Base-by-base conservation (phyloP, 2,329 filamentous ascomycete species). In the Aspergillus flavus region DNA sequence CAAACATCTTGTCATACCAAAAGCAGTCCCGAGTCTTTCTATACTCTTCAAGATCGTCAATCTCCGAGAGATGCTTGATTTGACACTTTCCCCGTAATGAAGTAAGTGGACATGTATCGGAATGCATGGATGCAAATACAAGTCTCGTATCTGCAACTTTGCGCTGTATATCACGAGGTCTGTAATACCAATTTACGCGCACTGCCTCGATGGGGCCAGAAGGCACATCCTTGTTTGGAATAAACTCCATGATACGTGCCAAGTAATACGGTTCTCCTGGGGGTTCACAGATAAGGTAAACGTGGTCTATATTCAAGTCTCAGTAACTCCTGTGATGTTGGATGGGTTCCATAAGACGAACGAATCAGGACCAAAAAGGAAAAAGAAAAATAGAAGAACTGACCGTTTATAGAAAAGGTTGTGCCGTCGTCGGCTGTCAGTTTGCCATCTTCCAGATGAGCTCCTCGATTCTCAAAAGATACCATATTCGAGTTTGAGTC, bases 181-280 rank as follows among this genome's bases (percentile, higher is more conserved):
- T 89, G 78, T 98, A 98, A 80, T 94, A 97, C 95, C 95, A 99
- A 81, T 99, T 99, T 74, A 98, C 91, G 70, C 94, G 90, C 72
- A 99, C 80, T 48, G 92, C 89, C 75, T 97, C 94, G 67, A 99
- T 89, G 1, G 91, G 89, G 63, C 88, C 87, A 60, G 84, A 85
- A 41, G 83, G 80, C 76, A 94, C 87, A 74, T 94, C 93, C 72
- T 94, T 88, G 73, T 85, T 82, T 74, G 96, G 93, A 71, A 97
- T 83, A 76, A 98, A 98, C 78, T 99, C 94, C 95, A 99, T 99
- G 77, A 99, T 95, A 71, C 95, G 92, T 67, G 92, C 95, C 68
- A 99, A 84, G 78, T 99, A 99, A 81, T 99, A 99, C 61, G 95
- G 95, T 80, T 99, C 95, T 59, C 95, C 95, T 19, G 95, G 95